These are phyloP conservation scores for Endotrypanum monterogeii DNA, from an alignment of 208 protist species.

Conservation along the genomic window DNA sequence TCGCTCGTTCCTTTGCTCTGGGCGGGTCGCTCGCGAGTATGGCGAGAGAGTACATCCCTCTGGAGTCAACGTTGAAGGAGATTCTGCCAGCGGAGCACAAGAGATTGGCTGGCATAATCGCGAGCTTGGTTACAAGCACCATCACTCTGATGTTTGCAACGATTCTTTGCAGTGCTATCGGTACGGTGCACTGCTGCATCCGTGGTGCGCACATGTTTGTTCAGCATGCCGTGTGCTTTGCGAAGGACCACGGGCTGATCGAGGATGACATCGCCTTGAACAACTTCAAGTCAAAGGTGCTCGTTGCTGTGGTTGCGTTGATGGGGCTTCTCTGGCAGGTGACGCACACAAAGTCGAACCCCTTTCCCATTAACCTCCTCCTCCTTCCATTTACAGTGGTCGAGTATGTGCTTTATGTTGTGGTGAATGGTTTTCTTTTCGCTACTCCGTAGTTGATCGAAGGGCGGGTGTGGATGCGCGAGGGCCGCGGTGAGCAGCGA, in stretches of 20 bases:
- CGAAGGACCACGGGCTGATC: conserved; percentile 40
- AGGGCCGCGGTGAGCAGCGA: background rate
- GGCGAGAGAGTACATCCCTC: conserved; percentile 40
- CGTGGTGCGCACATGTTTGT: conserved; percentile 65
- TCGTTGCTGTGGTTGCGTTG: conserved; percentile 49
- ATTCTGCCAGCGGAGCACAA: conserved; percentile 49
- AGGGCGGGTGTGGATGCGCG: background rate
- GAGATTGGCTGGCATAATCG: conserved; percentile 53
- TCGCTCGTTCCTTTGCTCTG: conserved; percentile 64
- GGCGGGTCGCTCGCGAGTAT: conserved; percentile 58
- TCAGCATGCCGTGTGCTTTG: conserved; percentile 36
- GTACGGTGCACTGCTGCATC: conserved; percentile 61
- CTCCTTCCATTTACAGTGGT: conserved; percentile 64
- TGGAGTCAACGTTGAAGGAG: conserved; percentile 49
- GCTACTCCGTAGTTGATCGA: conserved; percentile 13
- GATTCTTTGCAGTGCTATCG: conserved; percentile 38
- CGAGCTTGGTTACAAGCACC: conserved; percentile 28
- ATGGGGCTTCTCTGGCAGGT: conserved; percentile 82
- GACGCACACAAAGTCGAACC: conserved; percentile 42
- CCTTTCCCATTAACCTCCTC: conserved; percentile 81
- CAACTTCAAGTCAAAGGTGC: conserved; percentile 36
- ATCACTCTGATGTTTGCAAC: conserved; percentile 45
- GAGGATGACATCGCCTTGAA: conserved; percentile 46
- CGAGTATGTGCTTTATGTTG: conserved; percentile 48
- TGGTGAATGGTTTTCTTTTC: conserved; percentile 37